phyloP scores from a whole-genome alignment of 176 grass and related monocot species.

The Themeda triandra region DNA sequence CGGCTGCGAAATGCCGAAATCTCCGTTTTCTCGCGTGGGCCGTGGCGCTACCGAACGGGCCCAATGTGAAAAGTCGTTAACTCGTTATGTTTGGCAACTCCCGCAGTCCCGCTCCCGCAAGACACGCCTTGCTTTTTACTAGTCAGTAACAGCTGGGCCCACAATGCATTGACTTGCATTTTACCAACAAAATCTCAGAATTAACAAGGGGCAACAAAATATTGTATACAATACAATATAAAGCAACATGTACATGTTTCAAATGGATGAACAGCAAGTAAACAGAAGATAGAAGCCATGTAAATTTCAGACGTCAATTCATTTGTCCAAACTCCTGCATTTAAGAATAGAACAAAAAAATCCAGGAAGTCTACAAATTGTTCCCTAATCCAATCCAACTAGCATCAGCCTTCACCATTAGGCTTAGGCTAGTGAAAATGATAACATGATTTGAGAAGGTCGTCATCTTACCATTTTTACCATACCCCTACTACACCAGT shows the following conservation, averaged over 20 bases:
- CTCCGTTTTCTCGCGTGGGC: neutral
- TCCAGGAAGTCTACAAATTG: neutral
- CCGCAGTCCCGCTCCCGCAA: constrained; percentile 17
- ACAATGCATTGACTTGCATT: neutral
- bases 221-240: neutral
- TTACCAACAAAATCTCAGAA: neutral
- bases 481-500: neutral
- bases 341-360: neutral
- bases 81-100: neutral
- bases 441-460: neutral
- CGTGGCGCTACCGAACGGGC: neutral
- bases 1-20: neutral
- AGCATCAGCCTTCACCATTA: neutral
- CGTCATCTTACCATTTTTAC: neutral
- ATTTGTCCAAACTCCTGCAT: neutral
- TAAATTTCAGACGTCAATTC: neutral
- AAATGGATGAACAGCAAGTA: neutral
- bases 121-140: neutral
- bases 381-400: neutral
- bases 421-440: neutral
- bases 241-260: neutral
- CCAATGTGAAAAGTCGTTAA: too few species aligned
- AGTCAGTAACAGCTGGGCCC: neutral
- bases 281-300: neutral
- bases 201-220: neutral